A percentile compares a stretch with the other conserved stretches of the same genome.
phyloP scores from a whole-genome alignment of 371 early-diverging fungal species.

The Fennellomyces sp. region DNA sequence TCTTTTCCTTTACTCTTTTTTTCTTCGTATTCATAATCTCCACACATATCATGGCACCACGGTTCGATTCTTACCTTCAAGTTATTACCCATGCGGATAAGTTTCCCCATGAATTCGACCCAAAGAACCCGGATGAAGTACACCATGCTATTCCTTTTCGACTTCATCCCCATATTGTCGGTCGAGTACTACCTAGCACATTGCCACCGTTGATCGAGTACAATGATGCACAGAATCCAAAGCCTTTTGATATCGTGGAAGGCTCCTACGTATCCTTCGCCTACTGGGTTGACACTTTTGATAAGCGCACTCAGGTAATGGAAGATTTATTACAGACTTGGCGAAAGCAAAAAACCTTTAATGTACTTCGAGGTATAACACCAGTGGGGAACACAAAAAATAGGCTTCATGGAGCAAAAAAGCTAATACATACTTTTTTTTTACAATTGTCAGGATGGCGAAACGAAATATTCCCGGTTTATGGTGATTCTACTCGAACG shows the following conservation, averaged over 20 bases:
- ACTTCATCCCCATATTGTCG: constrained; percentile 31
- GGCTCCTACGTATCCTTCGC: constrained; percentile 27
- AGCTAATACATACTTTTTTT: neutral
- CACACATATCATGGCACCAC: neutral
- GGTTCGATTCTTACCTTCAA: constrained; percentile 24
- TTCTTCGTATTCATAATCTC: constrained; percentile 1
- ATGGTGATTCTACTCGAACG: constrained; percentile 39
- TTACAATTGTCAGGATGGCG: constrained; percentile 33
- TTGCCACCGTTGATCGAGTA: constrained; percentile 33
- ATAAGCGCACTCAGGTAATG: constrained; percentile 38
- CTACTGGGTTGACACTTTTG: constrained; percentile 27
- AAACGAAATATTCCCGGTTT: constrained; percentile 83
- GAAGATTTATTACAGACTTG: constrained; percentile 43
- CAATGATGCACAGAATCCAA: constrained; percentile 13
- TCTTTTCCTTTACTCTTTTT: neutral
- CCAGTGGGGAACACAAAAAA: neutral
- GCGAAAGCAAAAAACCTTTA: constrained; percentile 37
- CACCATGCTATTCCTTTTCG: constrained; percentile 33
- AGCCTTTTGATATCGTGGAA: constrained; percentile 36
- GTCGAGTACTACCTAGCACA: constrained; percentile 37
- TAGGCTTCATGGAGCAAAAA: neutral
- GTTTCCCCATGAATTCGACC: constrained; percentile 34
- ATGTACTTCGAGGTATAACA: constrained; percentile 30
- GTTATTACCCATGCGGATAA: constrained; percentile 47
- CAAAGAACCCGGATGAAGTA: constrained; percentile 18